Evolutionary conservation across 495 filamentous ascomycete genomes (phyloP).

Genomic region (Clohesyomyces aquaticus): DNA sequence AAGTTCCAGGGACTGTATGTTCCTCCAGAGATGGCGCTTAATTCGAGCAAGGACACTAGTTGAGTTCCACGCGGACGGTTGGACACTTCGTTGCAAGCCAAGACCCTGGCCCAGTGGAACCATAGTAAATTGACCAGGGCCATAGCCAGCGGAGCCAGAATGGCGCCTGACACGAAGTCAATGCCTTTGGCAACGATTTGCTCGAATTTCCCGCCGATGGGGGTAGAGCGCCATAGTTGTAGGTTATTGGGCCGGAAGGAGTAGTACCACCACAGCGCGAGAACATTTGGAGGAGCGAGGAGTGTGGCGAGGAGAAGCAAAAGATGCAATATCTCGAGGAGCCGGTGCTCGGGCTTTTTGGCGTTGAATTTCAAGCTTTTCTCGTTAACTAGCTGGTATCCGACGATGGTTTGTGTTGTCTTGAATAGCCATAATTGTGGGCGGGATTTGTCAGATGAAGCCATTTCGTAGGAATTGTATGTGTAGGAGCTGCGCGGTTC

Average conservation of each 20-base stretch:
- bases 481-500: too few relatives aligned
- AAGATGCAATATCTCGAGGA: too few relatives aligned
- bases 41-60: background rate
- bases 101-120: background rate
- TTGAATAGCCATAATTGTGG: too few relatives aligned
- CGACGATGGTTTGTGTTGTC: too few relatives aligned
- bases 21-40: background rate
- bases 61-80: background rate
- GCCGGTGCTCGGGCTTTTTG: too few relatives aligned
- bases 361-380: too few relatives aligned
- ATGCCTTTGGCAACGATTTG: slow-evolving; percentile 5
- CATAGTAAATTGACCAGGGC: background rate
- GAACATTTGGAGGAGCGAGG: too few relatives aligned
- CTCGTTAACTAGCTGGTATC: too few relatives aligned
- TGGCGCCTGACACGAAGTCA: background rate
- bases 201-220: background rate
- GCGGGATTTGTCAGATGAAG: too few relatives aligned
- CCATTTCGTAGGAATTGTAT: too few relatives aligned
- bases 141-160: background rate
- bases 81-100: background rate
- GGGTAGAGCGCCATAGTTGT: background rate
- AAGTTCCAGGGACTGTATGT: background rate
- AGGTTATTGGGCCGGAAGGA: background rate
- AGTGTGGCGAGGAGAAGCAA: too few relatives aligned
- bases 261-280: background rate